Percentiles rank a stretch among this genome's conserved stretches.
Conservation (phyloP, 108 stramenopile species). For the Pseudonitzschia multistriata region DNA sequence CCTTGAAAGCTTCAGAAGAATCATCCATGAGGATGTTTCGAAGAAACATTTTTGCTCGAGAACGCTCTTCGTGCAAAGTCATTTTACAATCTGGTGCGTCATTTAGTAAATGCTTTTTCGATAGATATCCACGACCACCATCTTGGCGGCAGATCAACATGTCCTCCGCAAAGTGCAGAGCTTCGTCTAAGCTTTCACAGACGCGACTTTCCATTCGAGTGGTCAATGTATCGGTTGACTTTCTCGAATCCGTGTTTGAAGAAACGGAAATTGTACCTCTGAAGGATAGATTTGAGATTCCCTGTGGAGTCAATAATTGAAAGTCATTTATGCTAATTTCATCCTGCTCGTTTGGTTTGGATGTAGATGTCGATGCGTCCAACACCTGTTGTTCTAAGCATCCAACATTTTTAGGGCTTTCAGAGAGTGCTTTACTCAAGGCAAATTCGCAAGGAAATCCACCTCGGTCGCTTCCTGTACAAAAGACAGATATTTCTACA, state of each 20-base stretch:
- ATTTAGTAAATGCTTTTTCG: slow-evolving; percentile 6
- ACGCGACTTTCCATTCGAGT: slow-evolving; percentile 41
- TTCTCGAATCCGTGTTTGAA: slow-evolving; percentile 8
- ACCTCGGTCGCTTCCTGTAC: slow-evolving; percentile 51
- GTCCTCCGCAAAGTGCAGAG: slow-evolving; percentile 71
- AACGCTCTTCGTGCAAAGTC: slow-evolving; percentile 30
- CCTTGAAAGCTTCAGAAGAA: neutral
- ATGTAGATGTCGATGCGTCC: neutral
- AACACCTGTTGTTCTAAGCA: neutral
- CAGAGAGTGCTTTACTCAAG: slow-evolving; percentile 45
- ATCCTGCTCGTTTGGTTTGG: neutral
- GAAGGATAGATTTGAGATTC: slow-evolving; percentile 2
- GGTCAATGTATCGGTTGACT: slow-evolving; percentile 16
- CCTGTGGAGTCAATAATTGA: neutral
- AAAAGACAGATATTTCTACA: slow-evolving; percentile 61
- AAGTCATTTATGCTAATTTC: neutral
- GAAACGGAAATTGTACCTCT: slow-evolving; percentile 17
- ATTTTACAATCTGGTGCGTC: slow-evolving; percentile 3
- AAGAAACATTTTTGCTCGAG: slow-evolving; percentile 33
- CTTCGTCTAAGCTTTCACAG: slow-evolving; percentile 60
- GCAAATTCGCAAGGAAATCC: slow-evolving; percentile 71
- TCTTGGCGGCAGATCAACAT: slow-evolving; percentile 59
- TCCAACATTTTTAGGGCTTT: neutral
- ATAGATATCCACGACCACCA: slow-evolving; percentile 25
- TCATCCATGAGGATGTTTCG: slow-evolving; percentile 30